phyloP scores from a whole-genome alignment of 2,329 filamentous ascomycete genomes.

The Trichoderma sp. region DNA sequence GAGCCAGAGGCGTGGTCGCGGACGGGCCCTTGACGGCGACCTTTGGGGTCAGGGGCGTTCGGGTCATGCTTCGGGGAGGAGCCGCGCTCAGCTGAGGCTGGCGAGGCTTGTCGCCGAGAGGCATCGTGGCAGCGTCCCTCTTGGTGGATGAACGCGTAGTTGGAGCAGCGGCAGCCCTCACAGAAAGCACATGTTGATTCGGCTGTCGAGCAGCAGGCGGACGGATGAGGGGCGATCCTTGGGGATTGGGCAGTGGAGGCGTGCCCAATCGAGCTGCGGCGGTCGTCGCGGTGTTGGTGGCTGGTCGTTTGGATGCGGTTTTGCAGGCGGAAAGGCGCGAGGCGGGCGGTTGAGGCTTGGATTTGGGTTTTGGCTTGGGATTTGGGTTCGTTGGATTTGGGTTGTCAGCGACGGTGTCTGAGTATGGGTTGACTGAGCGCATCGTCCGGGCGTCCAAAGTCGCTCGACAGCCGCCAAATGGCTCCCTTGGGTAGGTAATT shows the following conservation, averaged over 20 bases:
- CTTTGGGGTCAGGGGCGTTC: constrained; percentile 55
- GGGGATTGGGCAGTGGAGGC: constrained; percentile 7
- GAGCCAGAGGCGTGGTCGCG: constrained; percentile 43
- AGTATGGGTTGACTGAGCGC: constrained; percentile 20
- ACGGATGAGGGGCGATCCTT: constrained; percentile 20
- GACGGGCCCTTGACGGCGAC: constrained; percentile 46
- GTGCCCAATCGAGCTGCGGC: background rate
- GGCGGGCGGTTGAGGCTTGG: constrained; percentile 1
- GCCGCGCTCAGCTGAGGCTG: constrained; percentile 67
- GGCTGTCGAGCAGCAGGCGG: constrained; percentile 23
- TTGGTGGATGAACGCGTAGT: constrained; percentile 26
- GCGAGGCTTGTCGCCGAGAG: constrained; percentile 58
- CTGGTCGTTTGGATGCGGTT: background rate
- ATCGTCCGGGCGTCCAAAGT: constrained; percentile 14
- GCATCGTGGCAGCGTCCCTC: constrained; percentile 33
- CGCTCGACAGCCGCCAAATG: background rate
- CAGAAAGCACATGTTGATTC: constrained; percentile 30
- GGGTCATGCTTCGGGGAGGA: constrained; percentile 52
- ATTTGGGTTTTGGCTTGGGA: background rate
- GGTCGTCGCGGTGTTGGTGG: background rate
- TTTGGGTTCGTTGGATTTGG: background rate
- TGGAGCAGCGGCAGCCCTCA: constrained; percentile 18
- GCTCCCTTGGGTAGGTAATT: constrained; percentile 13
- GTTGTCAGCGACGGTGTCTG: constrained; percentile 15
- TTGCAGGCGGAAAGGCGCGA: constrained; percentile 9